These are phyloP conservation scores for Colletotrichum shisoi DNA, from an alignment of 2,329 filamentous ascomycete genomes.

Conservation along the genomic window DNA sequence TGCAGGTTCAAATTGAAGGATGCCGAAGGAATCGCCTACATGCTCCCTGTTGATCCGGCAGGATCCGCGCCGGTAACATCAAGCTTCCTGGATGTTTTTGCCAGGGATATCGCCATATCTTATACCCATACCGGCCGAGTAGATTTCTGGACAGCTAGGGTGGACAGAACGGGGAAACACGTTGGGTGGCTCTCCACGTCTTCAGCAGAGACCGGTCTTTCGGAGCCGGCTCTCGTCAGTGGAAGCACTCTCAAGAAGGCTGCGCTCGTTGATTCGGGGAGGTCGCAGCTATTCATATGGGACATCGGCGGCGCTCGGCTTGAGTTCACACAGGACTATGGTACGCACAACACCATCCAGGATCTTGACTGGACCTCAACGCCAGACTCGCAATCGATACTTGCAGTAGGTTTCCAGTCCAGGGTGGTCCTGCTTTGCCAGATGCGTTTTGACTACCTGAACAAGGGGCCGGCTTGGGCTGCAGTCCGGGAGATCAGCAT, in stretches of 20 bases:
- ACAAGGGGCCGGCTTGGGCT: conserved; percentile 88
- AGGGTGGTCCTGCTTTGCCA: conserved; percentile 83
- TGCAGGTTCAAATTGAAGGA: conserved; percentile 73
- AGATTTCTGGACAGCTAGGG: conserved; percentile 83
- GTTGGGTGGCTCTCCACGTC: conserved; percentile 86
- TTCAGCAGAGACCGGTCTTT: conserved; percentile 78
- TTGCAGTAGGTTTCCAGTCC: conserved; percentile 92
- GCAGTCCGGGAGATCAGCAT: conserved; percentile 83
- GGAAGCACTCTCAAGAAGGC: conserved; percentile 88
- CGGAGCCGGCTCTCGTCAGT: conserved; percentile 77
- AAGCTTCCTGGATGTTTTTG: conserved; percentile 85
- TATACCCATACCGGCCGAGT: conserved; percentile 79
- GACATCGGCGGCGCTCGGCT: conserved; percentile 82
- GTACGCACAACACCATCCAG: conserved; percentile 75
- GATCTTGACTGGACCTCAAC: conserved; percentile 96
- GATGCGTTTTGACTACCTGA: conserved; percentile 89
- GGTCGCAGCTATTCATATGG: conserved; percentile 87
- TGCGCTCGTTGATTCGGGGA: conserved; percentile 77
- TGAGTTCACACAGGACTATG: conserved; percentile 80
- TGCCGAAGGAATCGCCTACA: conserved; percentile 66
- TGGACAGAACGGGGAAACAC: conserved; percentile 65
- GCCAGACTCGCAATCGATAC: conserved; percentile 84
- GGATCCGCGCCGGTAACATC: conserved; percentile 75
- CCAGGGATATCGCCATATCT: conserved; percentile 84
- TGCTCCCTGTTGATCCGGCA: conserved; percentile 86